These are phyloP conservation scores for Neonectria coccinea DNA, from an alignment of 2,329 filamentous ascomycete species.

Conservation along the genomic window DNA sequence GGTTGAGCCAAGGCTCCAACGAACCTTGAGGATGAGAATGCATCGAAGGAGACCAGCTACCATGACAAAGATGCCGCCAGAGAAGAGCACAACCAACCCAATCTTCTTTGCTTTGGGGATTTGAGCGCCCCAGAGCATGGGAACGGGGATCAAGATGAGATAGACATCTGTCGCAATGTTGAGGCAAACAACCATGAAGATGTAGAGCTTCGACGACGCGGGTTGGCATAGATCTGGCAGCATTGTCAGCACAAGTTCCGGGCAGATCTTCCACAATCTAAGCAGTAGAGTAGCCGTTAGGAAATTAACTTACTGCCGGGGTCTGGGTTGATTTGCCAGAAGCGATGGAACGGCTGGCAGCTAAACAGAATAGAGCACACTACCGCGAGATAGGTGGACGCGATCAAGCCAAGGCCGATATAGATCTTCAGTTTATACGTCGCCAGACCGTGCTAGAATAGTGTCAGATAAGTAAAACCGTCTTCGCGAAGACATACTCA, in stretches of 20 bases:
- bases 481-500: conserved; percentile 47
- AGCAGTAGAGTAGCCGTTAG: conserved; percentile 11
- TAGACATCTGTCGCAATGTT: conserved; percentile 57
- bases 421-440: conserved; percentile 44
- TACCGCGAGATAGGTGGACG: conserved; percentile 49
- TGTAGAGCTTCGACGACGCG: conserved; percentile 54
- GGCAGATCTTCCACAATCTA: conserved; percentile 38
- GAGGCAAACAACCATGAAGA: conserved; percentile 51
- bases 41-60: conserved; percentile 52
- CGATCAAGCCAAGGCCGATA: conserved; percentile 50
- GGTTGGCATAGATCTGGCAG: conserved; percentile 55
- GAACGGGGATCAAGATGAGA: conserved; percentile 54
- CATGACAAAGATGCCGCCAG: conserved; percentile 55
- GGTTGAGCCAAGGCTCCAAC: conserved; percentile 40
- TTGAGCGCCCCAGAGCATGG: conserved; percentile 66
- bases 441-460: conserved; percentile 38
- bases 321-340: conserved; percentile 58
- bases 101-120: conserved; percentile 63
- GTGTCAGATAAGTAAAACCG: conserved; percentile 36
- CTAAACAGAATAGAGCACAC: conserved; percentile 50
- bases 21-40: conserved; percentile 51
- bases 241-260: conserved; percentile 58
- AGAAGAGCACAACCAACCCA: conserved; percentile 63
- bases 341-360: conserved; percentile 51
- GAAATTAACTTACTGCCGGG: conserved; percentile 51